Evolutionary conservation across 2,329 filamentous ascomycete species (phyloP), one percentile per base, ranked within the genome.

Genomic region (Aureobasidium vineae): DNA sequence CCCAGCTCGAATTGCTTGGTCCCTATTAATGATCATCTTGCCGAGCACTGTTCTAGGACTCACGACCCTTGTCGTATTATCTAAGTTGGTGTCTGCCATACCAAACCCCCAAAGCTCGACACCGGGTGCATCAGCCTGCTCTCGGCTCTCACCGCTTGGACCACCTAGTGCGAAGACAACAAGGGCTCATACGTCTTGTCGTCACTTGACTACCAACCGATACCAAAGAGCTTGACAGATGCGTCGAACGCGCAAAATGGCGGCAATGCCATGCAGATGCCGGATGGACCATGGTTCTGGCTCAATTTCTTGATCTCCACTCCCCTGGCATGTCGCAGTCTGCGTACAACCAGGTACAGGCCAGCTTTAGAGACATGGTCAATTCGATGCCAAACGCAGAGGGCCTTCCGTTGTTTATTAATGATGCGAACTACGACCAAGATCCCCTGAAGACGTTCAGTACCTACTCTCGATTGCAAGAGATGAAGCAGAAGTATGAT

Each of bases 191-290:
- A 75, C 60, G 59, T 70, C 26, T 69, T 70, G 45, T 57, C 63
- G 0, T 64, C 66, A 5, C 68, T 76, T 19, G 71, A 76, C 53
- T 73, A 71, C 47, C 72, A 76, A 66, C 73, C 74, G 3, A 71
- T 76, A 1, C 66, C 73, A 2, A 70, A 71, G 33, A 74, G 72
- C 43, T 65, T 76, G 65, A 76, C 74, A 7, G 73, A 76, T 49
- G 74, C 73, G 2, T 75, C 73, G 54, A 72, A 73, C n/a, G 67
- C 74, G 1, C 70, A 74, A 16, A 63, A 59, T 33, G 74, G 73
- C 5, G 74, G 74, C 1, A 75, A 76, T 63, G 74, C 73, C 13
- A 76, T 76, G 74, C 70, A 75, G 56, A 75, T 76, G 73, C 74
- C 74, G 3, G 73, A 75, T 52, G 74, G 74, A 3, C 74, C 72